Percentiles rank a stretch among this genome's conserved stretches.
Evolutionary conservation across 129 eudicot genomes (phyloP).

Genomic region (Ambrosia artemisiifolia): DNA sequence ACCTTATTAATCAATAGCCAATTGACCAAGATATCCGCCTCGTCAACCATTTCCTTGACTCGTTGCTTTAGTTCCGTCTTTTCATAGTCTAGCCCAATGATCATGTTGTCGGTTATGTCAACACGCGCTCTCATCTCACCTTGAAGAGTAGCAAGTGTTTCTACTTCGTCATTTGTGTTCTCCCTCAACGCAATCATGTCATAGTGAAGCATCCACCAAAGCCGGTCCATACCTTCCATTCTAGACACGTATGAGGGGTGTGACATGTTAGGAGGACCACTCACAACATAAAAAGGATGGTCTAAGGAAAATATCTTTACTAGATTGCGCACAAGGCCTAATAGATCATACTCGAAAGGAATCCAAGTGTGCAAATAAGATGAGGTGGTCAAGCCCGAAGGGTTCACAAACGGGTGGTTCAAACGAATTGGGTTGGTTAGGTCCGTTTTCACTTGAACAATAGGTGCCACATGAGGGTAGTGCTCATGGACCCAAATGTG

Average conservation of each 20-base stretch:
- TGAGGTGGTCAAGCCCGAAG: slow-evolving; percentile 42
- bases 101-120: slow-evolving; percentile 21
- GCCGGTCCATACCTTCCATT: slow-evolving; percentile 55
- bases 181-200: slow-evolving; percentile 37
- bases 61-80: slow-evolving; percentile 27
- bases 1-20: slow-evolving; percentile 45
- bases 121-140: slow-evolving; percentile 35
- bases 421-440: slow-evolving; percentile 23
- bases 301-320: slow-evolving; percentile 46
- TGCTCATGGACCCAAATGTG: slow-evolving; percentile 62
- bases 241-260: slow-evolving; percentile 45
- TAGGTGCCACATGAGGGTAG: slow-evolving; percentile 53
- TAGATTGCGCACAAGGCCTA: slow-evolving; percentile 42
- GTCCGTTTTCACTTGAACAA: slow-evolving; percentile 39
- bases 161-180: slow-evolving; percentile 29
- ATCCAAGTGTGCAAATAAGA: slow-evolving; percentile 51
- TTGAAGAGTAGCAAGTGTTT: slow-evolving; percentile 32
- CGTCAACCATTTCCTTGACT: slow-evolving; percentile 28
- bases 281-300: slow-evolving; percentile 36
- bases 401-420: slow-evolving; percentile 52
- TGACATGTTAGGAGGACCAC: slow-evolving; percentile 3
- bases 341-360: slow-evolving; percentile 32
- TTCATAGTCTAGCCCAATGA: slow-evolving; percentile 39
- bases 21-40: slow-evolving; percentile 42
- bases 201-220: slow-evolving; percentile 42